Evolutionary conservation across 768 basidiomycete genomes (phyloP).

Genomic region (Rhizopogon vulgaris): DNA sequence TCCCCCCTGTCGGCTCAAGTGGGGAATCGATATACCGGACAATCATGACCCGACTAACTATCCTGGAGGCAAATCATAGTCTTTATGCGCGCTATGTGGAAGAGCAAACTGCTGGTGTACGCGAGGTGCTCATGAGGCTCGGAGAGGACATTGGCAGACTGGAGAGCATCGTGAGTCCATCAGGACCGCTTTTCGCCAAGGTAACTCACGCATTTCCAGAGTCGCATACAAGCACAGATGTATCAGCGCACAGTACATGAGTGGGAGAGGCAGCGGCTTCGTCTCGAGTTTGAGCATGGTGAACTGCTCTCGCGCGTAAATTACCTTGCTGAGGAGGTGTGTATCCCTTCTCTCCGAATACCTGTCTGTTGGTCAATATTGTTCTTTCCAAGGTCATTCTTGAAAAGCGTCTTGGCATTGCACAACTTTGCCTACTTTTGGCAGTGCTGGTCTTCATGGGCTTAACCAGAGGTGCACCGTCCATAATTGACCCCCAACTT

Average conservation of each 20-base stretch:
- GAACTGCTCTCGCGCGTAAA: conserved; percentile 68
- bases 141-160: conserved; percentile 75
- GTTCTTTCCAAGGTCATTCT: conserved; percentile 54
- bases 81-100: conserved; percentile 82
- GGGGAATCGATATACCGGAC: conserved; percentile 95
- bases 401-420: conserved; percentile 86
- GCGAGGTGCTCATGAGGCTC: conserved; percentile 67
- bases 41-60: conserved; percentile 88
- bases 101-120: conserved; percentile 74
- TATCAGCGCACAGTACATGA: conserved; percentile 60
- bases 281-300: conserved; percentile 65
- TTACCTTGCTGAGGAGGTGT: conserved; percentile 75
- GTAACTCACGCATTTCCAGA: conserved; percentile 31
- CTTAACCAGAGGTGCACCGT: conserved; percentile 60
- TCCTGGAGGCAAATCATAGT: conserved; percentile 83
- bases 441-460: conserved; percentile 83
- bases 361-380: neutral
- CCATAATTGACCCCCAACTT: conserved; percentile 26
- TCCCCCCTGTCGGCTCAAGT: conserved; percentile 5
- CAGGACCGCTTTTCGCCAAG: neutral
- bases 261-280: conserved; percentile 59
- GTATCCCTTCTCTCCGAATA: conserved; percentile 2
- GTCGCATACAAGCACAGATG: conserved; percentile 62
- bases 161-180: conserved; percentile 59
- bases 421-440: conserved; percentile 79